Evolutionary conservation across 257 asterid genomes (phyloP), one percentile per base, ranked within the genome.

Genomic region (Solanum sejunctum): DNA sequence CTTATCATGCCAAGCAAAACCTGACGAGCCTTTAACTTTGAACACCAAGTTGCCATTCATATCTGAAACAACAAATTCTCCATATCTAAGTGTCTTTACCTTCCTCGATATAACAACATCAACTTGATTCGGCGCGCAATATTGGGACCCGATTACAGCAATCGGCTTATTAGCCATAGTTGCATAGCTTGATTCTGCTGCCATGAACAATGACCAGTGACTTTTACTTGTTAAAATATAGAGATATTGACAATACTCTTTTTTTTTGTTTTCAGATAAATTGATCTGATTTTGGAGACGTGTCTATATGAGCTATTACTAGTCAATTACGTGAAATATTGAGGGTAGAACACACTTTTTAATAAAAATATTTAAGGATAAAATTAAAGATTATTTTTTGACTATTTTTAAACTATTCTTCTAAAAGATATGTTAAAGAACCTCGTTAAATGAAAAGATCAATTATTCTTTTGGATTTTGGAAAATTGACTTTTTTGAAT

Each of bases 21-120:
- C 16, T 3, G 45, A 17, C 2, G 45, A 17, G 8, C 87, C 66
- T 41, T 67, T 23, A 15, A 91, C 90, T 55, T 60, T 88, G 85
- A 92, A 92, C 72, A 90, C 7, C 3, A 85, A 17, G 63, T 83
- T 85, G 4, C 89, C 93, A 23, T 87, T 83, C 2, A 20, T 83
- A 54, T 90, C 88, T 6, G 64, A 67, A 20, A 88, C 88, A 15
- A 60, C 78, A 17, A 82, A 84, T 43, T 86, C 87, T 43, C 56
- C 80, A 8, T 73, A 43, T 2, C 18, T 2, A 5, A 84, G 21
- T 18, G 32, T 82, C 3, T 88, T 39, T 3, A 75, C 58, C 83
- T 86, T 86, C 41, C 80, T 89, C 0, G 57, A 63, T 28, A 89
- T 87, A 3, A 70, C 77, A 1, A 92, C 84, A 80, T 89, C 85